A percentile compares a stretch with the other conserved stretches of the same genome.
Conservation (phyloP, 192 early-diverging fungal species). For the Martensiomyces pterosporus region DNA sequence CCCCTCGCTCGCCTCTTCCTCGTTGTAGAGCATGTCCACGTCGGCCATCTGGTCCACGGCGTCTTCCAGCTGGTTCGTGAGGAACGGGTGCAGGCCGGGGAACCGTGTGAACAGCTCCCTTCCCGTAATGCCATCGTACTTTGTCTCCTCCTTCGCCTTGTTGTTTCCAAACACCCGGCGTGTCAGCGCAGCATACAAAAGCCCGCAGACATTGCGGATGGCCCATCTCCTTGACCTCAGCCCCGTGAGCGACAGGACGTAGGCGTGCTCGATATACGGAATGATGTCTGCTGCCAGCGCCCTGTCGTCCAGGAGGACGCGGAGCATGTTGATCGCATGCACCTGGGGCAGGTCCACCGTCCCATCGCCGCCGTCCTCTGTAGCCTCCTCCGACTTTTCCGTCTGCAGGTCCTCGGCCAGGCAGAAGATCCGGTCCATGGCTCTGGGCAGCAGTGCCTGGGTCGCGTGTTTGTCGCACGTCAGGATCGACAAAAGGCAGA, state of each 20-base stretch:
- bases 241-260: slow-evolving; percentile 72
- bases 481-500: slow-evolving; percentile 81
- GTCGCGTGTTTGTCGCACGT: slow-evolving; percentile 60
- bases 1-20: not conserved
- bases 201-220: slow-evolving; percentile 88
- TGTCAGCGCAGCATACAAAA: slow-evolving; percentile 84
- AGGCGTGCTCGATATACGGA: slow-evolving; percentile 71
- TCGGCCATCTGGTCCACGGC: slow-evolving; percentile 59
- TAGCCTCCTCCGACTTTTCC: not conserved
- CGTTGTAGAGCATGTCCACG: slow-evolving; percentile 9
- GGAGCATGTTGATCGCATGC: slow-evolving; percentile 87
- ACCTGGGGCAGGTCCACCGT: slow-evolving; percentile 85
- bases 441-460: slow-evolving; percentile 57
- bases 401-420: slow-evolving; percentile 44
- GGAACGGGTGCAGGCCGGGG: slow-evolving; percentile 71
- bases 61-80: slow-evolving; percentile 67
- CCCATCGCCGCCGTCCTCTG: slow-evolving; percentile 45
- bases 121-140: slow-evolving; percentile 72
- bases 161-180: slow-evolving; percentile 83
- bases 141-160: slow-evolving; percentile 66
- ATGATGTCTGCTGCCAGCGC: slow-evolving; percentile 68
- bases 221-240: slow-evolving; percentile 83
- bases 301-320: slow-evolving; percentile 80
- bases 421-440: slow-evolving; percentile 66
- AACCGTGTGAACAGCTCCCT: slow-evolving; percentile 90